Evolutionary conservation across 2,329 filamentous ascomycete genomes (phyloP).

Genomic region (Penicillium sclerotiorum): DNA sequence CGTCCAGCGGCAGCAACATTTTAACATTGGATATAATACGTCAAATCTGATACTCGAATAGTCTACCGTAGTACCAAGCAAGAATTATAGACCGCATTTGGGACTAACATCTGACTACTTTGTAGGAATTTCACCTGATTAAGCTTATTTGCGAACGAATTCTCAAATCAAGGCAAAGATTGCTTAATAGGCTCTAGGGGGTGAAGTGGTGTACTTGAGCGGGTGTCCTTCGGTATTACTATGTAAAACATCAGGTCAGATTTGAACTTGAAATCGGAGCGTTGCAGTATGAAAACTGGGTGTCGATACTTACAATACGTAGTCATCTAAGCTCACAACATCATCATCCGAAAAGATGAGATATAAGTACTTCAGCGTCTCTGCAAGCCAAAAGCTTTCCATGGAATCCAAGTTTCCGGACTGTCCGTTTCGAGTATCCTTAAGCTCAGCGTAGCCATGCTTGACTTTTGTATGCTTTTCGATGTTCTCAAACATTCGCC

Average conservation of each 20-base stretch:
- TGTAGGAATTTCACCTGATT: too few species aligned
- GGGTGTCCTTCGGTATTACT: background rate
- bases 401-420: conserved; percentile 30
- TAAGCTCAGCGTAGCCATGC: conserved; percentile 42
- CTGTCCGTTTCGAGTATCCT: conserved; percentile 32
- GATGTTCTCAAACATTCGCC: conserved; percentile 48
- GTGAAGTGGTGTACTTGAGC: background rate
- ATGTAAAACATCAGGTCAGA: background rate
- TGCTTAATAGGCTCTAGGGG: too few species aligned
- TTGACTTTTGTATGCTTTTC: conserved; percentile 38
- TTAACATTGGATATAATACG: too few species aligned
- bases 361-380: conserved; percentile 43
- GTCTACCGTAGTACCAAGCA: too few species aligned
- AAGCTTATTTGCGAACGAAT: too few species aligned
- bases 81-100: too few species aligned
- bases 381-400: conserved; percentile 42
- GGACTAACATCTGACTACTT: too few species aligned
- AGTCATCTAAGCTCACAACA: conserved; percentile 37
- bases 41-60: background rate
- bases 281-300: too few species aligned
- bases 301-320: conserved; percentile 18
- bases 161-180: too few species aligned
- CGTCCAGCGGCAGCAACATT: too few species aligned
- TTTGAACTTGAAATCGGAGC: background rate
- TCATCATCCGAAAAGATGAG: conserved; percentile 36